Conservation (phyloP, 1,284 basidiomycete genomes). For the Tilletia walkeri region DNA sequence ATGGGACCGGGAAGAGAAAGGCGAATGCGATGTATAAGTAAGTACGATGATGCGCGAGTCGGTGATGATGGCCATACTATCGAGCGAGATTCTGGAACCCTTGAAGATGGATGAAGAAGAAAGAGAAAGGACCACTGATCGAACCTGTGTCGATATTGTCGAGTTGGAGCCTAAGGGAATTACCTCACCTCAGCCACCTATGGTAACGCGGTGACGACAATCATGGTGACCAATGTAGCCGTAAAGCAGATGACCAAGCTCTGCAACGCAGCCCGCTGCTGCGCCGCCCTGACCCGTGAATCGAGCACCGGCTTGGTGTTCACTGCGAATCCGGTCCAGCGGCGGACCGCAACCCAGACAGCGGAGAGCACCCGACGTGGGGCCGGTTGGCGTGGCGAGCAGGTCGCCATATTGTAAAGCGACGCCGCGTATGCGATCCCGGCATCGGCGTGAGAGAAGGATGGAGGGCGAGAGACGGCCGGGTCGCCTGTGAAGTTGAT, state of each 20-base stretch:
- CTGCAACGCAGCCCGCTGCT: conserved; percentile 36
- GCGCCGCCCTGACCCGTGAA: conserved; percentile 30
- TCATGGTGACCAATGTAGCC: conserved; percentile 27
- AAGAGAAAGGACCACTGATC: too few species aligned
- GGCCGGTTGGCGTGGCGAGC: background rate
- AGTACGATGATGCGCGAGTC: too few species aligned
- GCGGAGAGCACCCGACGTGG: background rate
- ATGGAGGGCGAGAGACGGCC: background rate
- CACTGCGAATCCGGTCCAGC: conserved; percentile 37
- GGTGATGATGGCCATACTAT: too few species aligned
- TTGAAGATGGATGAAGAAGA: too few species aligned
- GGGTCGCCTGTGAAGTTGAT: background rate
- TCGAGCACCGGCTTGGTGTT: conserved; percentile 37
- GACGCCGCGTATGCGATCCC: conserved; percentile 6
- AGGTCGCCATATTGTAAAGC: conserved; percentile 9
- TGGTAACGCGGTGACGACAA: conserved; percentile 33
- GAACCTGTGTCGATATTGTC: too few species aligned
- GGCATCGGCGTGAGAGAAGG: background rate
- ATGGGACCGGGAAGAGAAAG: too few species aligned
- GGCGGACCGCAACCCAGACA: conserved; percentile 27
- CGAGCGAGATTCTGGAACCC: too few species aligned
- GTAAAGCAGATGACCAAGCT: conserved; percentile 29
- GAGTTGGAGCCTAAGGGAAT: too few species aligned
- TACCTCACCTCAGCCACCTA: conserved; percentile 11
- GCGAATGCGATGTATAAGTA: too few species aligned